Evolutionary conservation across 768 basidiomycete genomes (phyloP).

Genomic region (Infundibulicybe gibba): DNA sequence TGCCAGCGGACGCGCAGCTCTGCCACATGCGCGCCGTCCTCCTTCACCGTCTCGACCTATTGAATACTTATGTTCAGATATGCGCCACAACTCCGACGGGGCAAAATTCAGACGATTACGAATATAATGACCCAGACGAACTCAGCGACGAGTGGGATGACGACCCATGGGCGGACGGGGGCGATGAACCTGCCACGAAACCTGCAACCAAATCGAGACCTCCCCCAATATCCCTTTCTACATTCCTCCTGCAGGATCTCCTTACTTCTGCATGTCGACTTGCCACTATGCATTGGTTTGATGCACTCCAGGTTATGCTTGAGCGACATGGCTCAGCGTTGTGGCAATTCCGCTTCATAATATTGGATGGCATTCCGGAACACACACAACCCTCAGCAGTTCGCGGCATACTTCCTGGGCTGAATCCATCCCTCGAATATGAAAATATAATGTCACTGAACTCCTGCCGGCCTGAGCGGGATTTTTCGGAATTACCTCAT

Average conservation of each 20-base stretch:
- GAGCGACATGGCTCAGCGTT: conserved; percentile 52
- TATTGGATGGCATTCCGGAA: conserved; percentile 75
- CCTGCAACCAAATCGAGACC: conserved; percentile 24
- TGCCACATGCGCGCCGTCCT: conserved; percentile 65
- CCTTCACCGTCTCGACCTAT: conserved; percentile 61
- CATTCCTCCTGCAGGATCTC: conserved; percentile 62
- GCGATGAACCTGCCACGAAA: conserved; percentile 17
- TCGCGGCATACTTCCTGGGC: conserved; percentile 57
- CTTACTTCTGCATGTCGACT: conserved; percentile 58
- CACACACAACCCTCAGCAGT: conserved; percentile 64
- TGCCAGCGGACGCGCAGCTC: conserved; percentile 60
- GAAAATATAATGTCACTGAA: conserved; percentile 32
- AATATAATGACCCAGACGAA: conserved; percentile 39
- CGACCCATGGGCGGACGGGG: conserved; percentile 69
- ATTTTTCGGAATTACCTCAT: conserved; percentile 54
- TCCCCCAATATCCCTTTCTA: conserved; percentile 49
- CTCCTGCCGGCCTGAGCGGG: conserved; percentile 49
- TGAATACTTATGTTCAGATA: conserved; percentile 72
- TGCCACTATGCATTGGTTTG: conserved; percentile 58
- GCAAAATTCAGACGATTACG: conserved; percentile 29
- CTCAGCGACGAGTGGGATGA: conserved; percentile 70
- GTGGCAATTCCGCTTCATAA: conserved; percentile 65
- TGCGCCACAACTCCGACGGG: conserved; percentile 12
- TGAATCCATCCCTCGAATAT: conserved; percentile 42
- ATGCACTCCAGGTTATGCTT: conserved; percentile 55